Evolutionary conservation across 1,284 basidiomycete genomes (phyloP).

Genomic region (Malassezia equina): DNA sequence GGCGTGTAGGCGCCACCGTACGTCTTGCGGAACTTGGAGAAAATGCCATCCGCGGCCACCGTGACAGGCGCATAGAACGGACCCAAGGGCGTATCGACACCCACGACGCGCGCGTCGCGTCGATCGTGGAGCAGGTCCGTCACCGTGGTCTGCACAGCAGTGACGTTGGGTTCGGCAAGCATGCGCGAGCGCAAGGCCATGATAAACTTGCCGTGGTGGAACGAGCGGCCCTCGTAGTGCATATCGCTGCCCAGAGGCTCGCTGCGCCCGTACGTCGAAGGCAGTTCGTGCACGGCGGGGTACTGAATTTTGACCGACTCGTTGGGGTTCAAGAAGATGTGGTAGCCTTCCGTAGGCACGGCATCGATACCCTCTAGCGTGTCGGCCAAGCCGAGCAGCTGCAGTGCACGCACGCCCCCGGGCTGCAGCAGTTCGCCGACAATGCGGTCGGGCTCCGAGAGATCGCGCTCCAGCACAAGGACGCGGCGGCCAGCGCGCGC

Average conservation of each 20-base stretch:
- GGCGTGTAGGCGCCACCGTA: conserved; percentile 51
- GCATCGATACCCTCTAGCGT: conserved; percentile 76
- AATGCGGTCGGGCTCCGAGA: conserved; percentile 86
- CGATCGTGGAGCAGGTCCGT: conserved; percentile 29
- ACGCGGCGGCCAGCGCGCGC: conserved; percentile 52
- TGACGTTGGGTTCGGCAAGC: conserved; percentile 43
- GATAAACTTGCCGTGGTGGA: conserved; percentile 91
- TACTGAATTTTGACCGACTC: conserved; percentile 75
- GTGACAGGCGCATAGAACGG: conserved; percentile 63
- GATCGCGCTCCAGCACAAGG: conserved; percentile 55
- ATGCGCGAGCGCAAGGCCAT: conserved; percentile 66
- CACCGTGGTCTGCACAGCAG: conserved; percentile 32
- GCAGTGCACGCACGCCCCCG: conserved; percentile 70
- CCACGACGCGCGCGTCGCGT: conserved; percentile 22
- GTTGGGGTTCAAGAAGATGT: conserved; percentile 58
- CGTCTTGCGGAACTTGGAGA: conserved; percentile 65
- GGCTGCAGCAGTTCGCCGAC: conserved; percentile 96
- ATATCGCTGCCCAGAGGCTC: conserved; percentile 34
- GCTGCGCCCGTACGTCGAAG: conserved; percentile 13
- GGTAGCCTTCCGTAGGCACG: conserved; percentile 74
- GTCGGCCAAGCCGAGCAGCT: conserved; percentile 63
- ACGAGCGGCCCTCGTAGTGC: conserved; percentile 59
- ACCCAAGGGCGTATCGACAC: conserved; percentile 23
- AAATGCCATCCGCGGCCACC: conserved; percentile 86
- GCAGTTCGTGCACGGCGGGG: conserved; percentile 52